Conservation (phyloP, 2,329 filamentous ascomycete genomes). For the Elsinoe necatrix region DNA sequence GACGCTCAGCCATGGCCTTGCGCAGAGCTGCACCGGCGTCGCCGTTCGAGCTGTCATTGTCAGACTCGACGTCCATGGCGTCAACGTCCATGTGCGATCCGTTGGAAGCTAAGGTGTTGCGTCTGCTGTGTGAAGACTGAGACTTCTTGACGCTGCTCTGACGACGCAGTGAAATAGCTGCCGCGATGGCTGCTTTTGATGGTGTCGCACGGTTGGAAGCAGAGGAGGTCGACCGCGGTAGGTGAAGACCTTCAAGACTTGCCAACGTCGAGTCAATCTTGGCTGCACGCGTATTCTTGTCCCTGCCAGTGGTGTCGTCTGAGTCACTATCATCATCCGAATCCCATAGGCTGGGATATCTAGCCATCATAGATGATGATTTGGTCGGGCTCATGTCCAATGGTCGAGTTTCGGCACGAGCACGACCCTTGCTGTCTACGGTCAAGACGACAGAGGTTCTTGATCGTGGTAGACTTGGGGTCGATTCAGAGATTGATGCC, state of each 20-base stretch:
- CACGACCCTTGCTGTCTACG: slow-evolving; percentile 41
- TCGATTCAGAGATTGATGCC: slow-evolving; percentile 39
- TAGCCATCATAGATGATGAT: slow-evolving; percentile 26
- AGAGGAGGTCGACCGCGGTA: slow-evolving; percentile 28
- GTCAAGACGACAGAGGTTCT: slow-evolving; percentile 37
- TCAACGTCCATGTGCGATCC: slow-evolving; percentile 18
- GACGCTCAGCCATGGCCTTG: slow-evolving; percentile 33
- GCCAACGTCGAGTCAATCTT: slow-evolving; percentile 29
- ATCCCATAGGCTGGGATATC: slow-evolving; percentile 39
- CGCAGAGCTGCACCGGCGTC: slow-evolving; percentile 35
- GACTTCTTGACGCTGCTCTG: slow-evolving; percentile 25
- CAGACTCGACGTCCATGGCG: slow-evolving; percentile 17
- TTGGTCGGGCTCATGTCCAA: slow-evolving; percentile 30
- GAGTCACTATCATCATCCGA: slow-evolving; percentile 32
- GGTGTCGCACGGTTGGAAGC: slow-evolving; percentile 27
- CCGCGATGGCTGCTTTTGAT: slow-evolving; percentile 29
- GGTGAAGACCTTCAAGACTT: slow-evolving; percentile 27
- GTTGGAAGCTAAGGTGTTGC: slow-evolving; percentile 19
- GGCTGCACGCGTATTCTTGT: slow-evolving; percentile 19
- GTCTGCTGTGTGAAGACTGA: slow-evolving; percentile 16
- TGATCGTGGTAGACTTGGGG: slow-evolving; percentile 23
- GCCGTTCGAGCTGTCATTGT: slow-evolving; percentile 13
- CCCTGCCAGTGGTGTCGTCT: slow-evolving; percentile 19
- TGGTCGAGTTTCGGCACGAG: slow-evolving; percentile 38
- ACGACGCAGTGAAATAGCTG: slow-evolving; percentile 28